A percentile compares a stretch with the other conserved stretches of the same genome.
phyloP scores from a whole-genome alignment of 2,329 filamentous ascomycete genomes.

The Spiromastix sp. region DNA sequence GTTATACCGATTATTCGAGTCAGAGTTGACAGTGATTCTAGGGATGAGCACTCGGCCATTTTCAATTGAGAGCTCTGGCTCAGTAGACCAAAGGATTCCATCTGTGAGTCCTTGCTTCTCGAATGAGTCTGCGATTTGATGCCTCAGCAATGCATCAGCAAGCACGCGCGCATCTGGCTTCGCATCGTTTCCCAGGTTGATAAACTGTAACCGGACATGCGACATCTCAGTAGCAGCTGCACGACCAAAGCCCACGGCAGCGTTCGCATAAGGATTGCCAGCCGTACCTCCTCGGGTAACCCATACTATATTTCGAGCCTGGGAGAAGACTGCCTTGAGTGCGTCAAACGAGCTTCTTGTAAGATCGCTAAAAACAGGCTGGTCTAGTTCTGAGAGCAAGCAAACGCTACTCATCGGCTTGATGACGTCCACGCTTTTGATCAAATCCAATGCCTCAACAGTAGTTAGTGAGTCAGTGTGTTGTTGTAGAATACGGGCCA shows the following conservation, averaged over 20 bases:
- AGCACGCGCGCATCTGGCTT: conserved; percentile 7
- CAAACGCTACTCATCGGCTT: conserved; percentile 9
- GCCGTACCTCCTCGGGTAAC: conserved; percentile 13
- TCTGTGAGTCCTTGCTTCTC: conserved; percentile 1
- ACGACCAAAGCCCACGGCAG: conserved; percentile 16
- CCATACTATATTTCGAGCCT: conserved; percentile 15
- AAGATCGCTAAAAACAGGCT: conserved; percentile 15
- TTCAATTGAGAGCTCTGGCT: conserved; percentile 8
- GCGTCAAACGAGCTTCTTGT: conserved; percentile 7
- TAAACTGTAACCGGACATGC: conserved; percentile 12
- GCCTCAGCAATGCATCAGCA: conserved; percentile 11
- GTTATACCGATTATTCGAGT: conserved; percentile 9
- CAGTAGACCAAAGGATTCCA: conserved; percentile 8
- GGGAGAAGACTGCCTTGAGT: conserved; percentile 12
- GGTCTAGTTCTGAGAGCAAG: conserved; percentile 17
- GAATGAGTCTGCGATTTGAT: conserved; percentile 3
- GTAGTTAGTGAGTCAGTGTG: background rate
- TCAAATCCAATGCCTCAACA: background rate
- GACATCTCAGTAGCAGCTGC: conserved; percentile 10
- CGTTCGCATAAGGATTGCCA: conserved; percentile 15
- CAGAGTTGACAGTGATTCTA: conserved; percentile 4
- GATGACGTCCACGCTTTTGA: background rate
- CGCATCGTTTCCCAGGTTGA: conserved; percentile 13
- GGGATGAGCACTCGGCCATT: conserved; percentile 6
- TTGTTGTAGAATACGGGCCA: background rate